Evolutionary conservation across 495 filamentous ascomycete genomes (phyloP).

Genomic region (Aspergillus leporis): DNA sequence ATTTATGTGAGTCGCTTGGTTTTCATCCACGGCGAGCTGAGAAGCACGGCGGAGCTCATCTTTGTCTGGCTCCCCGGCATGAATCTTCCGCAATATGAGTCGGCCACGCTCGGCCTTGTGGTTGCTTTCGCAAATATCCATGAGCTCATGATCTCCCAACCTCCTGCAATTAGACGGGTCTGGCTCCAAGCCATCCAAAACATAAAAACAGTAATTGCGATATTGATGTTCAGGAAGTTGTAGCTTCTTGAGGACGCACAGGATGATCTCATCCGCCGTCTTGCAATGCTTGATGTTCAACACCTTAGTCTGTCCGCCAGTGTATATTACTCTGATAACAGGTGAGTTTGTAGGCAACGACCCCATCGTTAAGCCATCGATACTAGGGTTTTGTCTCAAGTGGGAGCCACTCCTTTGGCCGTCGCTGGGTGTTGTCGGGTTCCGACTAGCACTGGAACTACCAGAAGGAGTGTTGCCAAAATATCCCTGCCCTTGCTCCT

Average conservation of each 20-base stretch:
- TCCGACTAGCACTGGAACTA: conserved; percentile 46
- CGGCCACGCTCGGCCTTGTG: conserved; percentile 75
- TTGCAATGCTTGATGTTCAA: conserved; percentile 86
- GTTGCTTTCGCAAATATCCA: conserved; percentile 70
- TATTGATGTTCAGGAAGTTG: conserved; percentile 72
- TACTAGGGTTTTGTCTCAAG: conserved; percentile 62
- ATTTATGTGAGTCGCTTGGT: conserved; percentile 66
- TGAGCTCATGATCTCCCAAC: conserved; percentile 79
- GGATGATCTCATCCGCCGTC: conserved; percentile 86
- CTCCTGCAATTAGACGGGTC: conserved; percentile 74
- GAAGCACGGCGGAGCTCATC: conserved; percentile 81
- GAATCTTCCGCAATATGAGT: conserved; percentile 86
- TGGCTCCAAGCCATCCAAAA: conserved; percentile 79
- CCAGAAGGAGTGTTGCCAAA: conserved; percentile 51
- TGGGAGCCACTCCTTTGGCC: conserved; percentile 43
- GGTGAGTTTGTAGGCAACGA: conserved; percentile 75
- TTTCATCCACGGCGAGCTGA: conserved; percentile 79
- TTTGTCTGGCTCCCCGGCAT: conserved; percentile 78
- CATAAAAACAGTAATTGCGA: conserved; percentile 80
- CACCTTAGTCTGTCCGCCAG: conserved; percentile 85
- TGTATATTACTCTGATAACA: conserved; percentile 88
- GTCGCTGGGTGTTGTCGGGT: conserved; percentile 47
- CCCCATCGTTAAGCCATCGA: conserved; percentile 80
- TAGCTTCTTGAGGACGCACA: conserved; percentile 81
- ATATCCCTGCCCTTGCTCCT: conserved; percentile 54